A percentile compares a stretch with the other conserved stretches of the same genome.
Conservation (phyloP, 2,329 filamentous ascomycete species). For the Paraphaeosphaeria sporulosa region DNA sequence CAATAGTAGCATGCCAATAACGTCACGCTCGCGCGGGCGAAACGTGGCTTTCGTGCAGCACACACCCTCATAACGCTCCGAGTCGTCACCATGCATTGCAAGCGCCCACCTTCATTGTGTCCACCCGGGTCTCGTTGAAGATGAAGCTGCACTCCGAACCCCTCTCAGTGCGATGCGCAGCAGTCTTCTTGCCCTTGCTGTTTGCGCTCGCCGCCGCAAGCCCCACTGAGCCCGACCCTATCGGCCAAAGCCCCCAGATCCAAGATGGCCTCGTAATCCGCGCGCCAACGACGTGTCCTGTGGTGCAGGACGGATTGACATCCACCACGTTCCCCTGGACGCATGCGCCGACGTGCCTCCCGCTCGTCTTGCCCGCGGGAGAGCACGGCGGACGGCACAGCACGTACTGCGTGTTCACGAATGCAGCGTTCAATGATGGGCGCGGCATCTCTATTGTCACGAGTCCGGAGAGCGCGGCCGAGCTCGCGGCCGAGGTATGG, state of each 20-base stretch:
- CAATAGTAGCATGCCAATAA: conserved; percentile 5
- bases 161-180: neutral
- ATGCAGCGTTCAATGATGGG: conserved; percentile 30
- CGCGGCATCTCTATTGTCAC: conserved; percentile 42
- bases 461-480: conserved; percentile 33
- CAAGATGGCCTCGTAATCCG: conserved; percentile 29
- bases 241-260: conserved; percentile 27
- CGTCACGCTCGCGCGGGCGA: conserved; percentile 5
- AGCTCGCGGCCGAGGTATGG: conserved; percentile 23
- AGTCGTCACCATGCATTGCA: neutral
- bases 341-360: conserved; percentile 35
- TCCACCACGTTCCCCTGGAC: conserved; percentile 40
- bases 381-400: conserved; percentile 14
- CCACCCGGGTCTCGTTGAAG: neutral
- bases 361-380: conserved; percentile 22
- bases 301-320: conserved; percentile 32
- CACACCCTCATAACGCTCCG: neutral
- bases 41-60: conserved; percentile 23
- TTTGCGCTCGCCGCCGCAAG: neutral
- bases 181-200: neutral
- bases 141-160: neutral
- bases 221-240: conserved; percentile 9
- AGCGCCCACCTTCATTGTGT: neutral
- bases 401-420: conserved; percentile 40
- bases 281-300: conserved; percentile 27